Base-by-base conservation (phyloP, 2,329 filamentous ascomycete genomes). In the Elsinoe fawcettii region DNA sequence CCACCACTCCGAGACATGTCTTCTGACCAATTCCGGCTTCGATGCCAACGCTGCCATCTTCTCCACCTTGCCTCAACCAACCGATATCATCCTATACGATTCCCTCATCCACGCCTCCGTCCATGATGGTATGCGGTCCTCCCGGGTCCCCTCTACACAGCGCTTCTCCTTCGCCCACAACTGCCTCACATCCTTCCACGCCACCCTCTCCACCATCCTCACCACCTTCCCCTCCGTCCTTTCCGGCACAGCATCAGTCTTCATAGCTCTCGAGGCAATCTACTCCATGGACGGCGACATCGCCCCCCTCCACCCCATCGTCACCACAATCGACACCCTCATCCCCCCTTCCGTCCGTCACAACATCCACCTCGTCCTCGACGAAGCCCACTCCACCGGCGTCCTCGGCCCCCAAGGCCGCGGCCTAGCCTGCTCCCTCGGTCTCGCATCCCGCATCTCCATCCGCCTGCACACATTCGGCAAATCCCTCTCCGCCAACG, bases 261-360 rank as follows among this genome's bases (percentile, higher is more conserved):
- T 90, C 62, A 68, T 90, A n/a, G 82, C 81, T 0, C 75, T 88
- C 0, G 86, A 90, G 63, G 81, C 79, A 0, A 74, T 90, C 0
- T 92, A 93, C 68, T 90, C 86, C 67, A 93, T 93, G 88, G 88
- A 92, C 55, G 88, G 88, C 0, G 87, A 91, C 62, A 71, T 88
- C 16, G 81, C 81, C 0, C 85, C 85, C 0, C 71, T 93, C 9
- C 64, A 66, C 9, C 77, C 82, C 5, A 80, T 91, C 16, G 76
- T 86, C 1, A 68, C 75, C 0, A 73, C 80, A 3, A 77, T 86
- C 0, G 77, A 86, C 39, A 68, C 72, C 1, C 64, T 79, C 0
- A 70, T 90, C 0, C 81, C 84, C 0, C 23, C 18, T 14, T 20
- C 14, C 14, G 22, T 22, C 7, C 59, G 60, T 0, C 76, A 76